Conservation (phyloP, 805 yeast genomes). For the Sugiyamaella valdiviana region DNA sequence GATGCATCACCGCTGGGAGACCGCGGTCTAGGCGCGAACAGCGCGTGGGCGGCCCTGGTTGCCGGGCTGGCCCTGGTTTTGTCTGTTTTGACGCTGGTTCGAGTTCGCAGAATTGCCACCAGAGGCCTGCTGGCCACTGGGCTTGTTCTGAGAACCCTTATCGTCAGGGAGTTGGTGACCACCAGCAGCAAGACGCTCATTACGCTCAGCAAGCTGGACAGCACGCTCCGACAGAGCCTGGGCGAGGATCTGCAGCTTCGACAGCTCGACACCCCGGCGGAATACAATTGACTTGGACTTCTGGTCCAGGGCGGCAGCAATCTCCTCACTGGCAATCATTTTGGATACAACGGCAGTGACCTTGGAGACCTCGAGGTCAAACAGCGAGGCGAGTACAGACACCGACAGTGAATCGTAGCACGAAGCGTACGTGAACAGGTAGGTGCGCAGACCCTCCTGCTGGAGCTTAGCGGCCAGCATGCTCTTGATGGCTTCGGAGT, state of each 20-base stretch:
- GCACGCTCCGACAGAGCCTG: conserved; percentile 77
- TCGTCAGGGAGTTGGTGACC: conserved; percentile 43
- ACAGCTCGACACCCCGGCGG: conserved; percentile 68
- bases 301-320: conserved; percentile 69
- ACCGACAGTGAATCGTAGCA: conserved; percentile 72
- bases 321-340: conserved; percentile 72
- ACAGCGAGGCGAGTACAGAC: conserved; percentile 54
- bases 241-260: conserved; percentile 83
- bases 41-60: conserved; percentile 5
- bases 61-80: background rate
- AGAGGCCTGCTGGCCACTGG: background rate
- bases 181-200: conserved; percentile 75
- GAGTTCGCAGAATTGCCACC: background rate
- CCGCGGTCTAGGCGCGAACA: conserved; percentile 4
- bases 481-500: conserved; percentile 48
- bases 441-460: conserved; percentile 88
- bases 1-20: background rate
- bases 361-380: conserved; percentile 51
- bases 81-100: conserved; percentile 6
- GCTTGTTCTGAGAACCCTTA: conserved; percentile 1
- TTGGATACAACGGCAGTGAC: conserved; percentile 62
- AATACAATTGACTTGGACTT: conserved; percentile 57
- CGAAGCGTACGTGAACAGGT: conserved; percentile 74
- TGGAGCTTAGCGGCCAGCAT: conserved; percentile 76
- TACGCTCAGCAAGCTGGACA: conserved; percentile 69